Evolutionary conservation across 179 eudicot genomes (phyloP), one percentile per base, ranked within the genome.

Genomic region (Heliamphora pulchella): DNA sequence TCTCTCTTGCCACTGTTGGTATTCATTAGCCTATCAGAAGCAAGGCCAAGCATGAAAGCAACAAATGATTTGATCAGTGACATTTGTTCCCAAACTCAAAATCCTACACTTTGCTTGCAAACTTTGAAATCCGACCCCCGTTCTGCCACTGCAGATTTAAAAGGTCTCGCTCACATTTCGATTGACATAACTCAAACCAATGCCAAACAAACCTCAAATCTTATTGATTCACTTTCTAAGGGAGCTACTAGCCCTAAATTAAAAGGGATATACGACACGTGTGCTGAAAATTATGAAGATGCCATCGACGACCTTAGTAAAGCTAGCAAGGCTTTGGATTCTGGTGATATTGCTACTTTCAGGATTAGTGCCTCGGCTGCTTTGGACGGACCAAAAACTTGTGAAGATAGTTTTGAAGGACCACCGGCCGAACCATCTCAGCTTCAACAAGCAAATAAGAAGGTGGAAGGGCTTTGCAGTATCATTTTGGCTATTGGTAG

Each of bases 81-180:
- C 1, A 63, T 75, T 48, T 80, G 82, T 53, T 39, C 74, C 47
- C 41, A 0, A 41, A 75, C 79, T 22, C 79, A 41, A 66, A 74
- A 74, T 11, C 71, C 78, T 39, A 22, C 65, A 13, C 57, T 63
- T 4, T 80, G 79, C 15, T 39, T 10, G 47, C 2, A 74, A 31
- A 31, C 50, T 39, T 20, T 75, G 6, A 15, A 15, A 20, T 54
- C 75, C 50, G 75, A 81, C 74, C 79, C 68, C 2, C 80, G 80
- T 1, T 18, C 83, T 0, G 41, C 61, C 68, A 44, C 39, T 1
- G 69, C 76, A 9, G 83, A 81, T 9, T 75, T 75, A n/a, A 75
- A 75, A 8, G 83, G 79, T 51, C 80, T 81, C 39, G 80, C 70
- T 8, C 46, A 11, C 0, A 76, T 81, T 48, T 54, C 83, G 3